phyloP scores from a whole-genome alignment of 169 alveolate species.

The Plasmodium vinckei region DNA sequence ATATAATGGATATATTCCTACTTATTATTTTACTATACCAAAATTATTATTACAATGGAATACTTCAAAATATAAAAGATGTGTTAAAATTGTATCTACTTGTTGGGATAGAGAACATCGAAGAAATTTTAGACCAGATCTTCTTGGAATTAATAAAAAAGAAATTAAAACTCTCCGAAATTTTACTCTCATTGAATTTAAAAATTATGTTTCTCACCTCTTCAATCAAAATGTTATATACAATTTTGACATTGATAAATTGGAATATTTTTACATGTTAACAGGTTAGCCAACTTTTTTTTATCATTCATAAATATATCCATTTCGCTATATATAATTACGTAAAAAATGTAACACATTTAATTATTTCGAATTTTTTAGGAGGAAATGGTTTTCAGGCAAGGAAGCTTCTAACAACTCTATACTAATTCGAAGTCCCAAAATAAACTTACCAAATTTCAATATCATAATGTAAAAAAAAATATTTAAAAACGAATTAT shows the following conservation, averaged over 20 bases:
- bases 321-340: too few relatives aligned
- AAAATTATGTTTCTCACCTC: slow-evolving; percentile 81
- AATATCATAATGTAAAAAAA: too few relatives aligned
- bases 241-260: slow-evolving; percentile 84
- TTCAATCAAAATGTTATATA: slow-evolving; percentile 78
- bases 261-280: slow-evolving; percentile 86
- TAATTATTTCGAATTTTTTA: slow-evolving; percentile 1
- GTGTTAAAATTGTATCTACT: slow-evolving; percentile 82
- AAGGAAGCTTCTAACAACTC: slow-evolving; percentile 80
- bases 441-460: too few relatives aligned
- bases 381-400: slow-evolving; percentile 88
- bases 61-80: slow-evolving; percentile 79
- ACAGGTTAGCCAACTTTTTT: slow-evolving; percentile 75
- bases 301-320: not conserved
- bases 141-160: slow-evolving; percentile 82
- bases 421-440: slow-evolving; percentile 58
- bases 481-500: too few relatives aligned
- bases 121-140: slow-evolving; percentile 81
- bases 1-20: slow-evolving; percentile 86
- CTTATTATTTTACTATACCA: slow-evolving; percentile 86
- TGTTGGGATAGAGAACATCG: slow-evolving; percentile 83
- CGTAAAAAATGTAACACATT: too few relatives aligned
- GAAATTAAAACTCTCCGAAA: slow-evolving; percentile 82
- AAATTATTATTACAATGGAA: slow-evolving; percentile 81
- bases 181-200: slow-evolving; percentile 83